Base-by-base conservation (phyloP, 192 early-diverging fungal genomes). In the Coemansia sp. region DNA sequence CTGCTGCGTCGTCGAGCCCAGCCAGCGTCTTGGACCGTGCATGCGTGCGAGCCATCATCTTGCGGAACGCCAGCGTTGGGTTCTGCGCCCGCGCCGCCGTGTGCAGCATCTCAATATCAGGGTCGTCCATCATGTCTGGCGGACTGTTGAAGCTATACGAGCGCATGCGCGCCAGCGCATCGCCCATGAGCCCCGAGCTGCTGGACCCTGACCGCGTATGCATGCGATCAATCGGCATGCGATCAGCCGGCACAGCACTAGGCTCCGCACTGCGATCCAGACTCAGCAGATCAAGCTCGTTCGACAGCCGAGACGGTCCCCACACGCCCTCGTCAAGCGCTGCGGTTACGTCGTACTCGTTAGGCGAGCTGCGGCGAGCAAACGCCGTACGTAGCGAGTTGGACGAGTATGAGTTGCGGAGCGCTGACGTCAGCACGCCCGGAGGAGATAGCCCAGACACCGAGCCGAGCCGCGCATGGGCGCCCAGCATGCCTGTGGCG, bases 71-170 rank as follows among this genome's bases (percentile, higher is more conserved):
- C 55, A 75, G 59, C 38, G 73, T 54, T 24, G 78, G 78, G 43
- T 75, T 81, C 63, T 75, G 72, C n/a, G 78, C 41, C 45, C 65
- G 75, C 15, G 78, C 78, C 2, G 78, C 78, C 0, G 78, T 73
- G 41, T 81, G 78, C 56, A 81, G 56, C 22, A 75, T 66, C 47
- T 81, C 78, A 37, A 81, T 81, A 59, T 81, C 78, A 0, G 73
- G 62, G n/a, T 70, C 65, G 10, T 77, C 67, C 8, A 57, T 59
- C 19, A 61, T 67, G 17, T 75, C 78, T 4, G 73, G 69, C 51
- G 78, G 73, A 27, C 67, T 72, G 69, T 67, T 75, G 52, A 81
- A 81, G 66, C 78, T 81, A 69, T 81, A 81, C 14, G 78, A 81
- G 45, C 78, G 72, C 45, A 81, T 72, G 27, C 78, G 68, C 25